These are phyloP conservation scores for Sporisorium sorghi DNA, from an alignment of 1,284 basidiomycete species.

Conservation along the genomic window DNA sequence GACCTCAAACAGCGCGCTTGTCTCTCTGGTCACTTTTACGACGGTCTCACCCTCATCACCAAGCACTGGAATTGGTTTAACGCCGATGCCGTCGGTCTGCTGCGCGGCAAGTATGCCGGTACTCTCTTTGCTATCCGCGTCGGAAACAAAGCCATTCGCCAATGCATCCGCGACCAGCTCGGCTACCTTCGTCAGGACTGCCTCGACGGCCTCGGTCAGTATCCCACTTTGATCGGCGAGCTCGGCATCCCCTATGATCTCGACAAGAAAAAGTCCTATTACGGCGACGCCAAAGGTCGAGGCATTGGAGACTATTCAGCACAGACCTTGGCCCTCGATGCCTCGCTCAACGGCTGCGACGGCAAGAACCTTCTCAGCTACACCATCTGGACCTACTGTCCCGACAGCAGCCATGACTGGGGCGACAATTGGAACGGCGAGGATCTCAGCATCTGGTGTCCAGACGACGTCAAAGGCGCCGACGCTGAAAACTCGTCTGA, in stretches of 20 bases:
- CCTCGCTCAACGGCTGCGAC: conserved; percentile 88
- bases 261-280: conserved; percentile 83
- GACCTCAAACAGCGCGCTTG: conserved; percentile 79
- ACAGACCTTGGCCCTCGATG: conserved; percentile 89
- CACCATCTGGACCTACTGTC: conserved; percentile 91
- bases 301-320: conserved; percentile 76
- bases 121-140: conserved; percentile 74
- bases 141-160: conserved; percentile 84
- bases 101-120: conserved; percentile 83
- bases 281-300: conserved; percentile 54
- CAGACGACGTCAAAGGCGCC: conserved; percentile 75
- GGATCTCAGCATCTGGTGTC: conserved; percentile 86
- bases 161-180: conserved; percentile 85
- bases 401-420: conserved; percentile 81
- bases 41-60: conserved; percentile 78
- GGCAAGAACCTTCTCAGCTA: conserved; percentile 84
- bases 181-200: conserved; percentile 81
- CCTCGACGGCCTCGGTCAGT: conserved; percentile 74
- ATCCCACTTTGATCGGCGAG: conserved; percentile 93
- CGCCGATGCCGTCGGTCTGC: conserved; percentile 76
- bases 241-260: conserved; percentile 94
- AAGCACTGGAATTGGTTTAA: conserved; percentile 86
- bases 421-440: conserved; percentile 97
- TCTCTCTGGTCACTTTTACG: conserved; percentile 91
- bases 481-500: conserved; percentile 13